A percentile compares a stretch with the other conserved stretches of the same genome.
Evolutionary conservation across 768 basidiomycete genomes (phyloP).

Genomic region (Heimioporus sp.): DNA sequence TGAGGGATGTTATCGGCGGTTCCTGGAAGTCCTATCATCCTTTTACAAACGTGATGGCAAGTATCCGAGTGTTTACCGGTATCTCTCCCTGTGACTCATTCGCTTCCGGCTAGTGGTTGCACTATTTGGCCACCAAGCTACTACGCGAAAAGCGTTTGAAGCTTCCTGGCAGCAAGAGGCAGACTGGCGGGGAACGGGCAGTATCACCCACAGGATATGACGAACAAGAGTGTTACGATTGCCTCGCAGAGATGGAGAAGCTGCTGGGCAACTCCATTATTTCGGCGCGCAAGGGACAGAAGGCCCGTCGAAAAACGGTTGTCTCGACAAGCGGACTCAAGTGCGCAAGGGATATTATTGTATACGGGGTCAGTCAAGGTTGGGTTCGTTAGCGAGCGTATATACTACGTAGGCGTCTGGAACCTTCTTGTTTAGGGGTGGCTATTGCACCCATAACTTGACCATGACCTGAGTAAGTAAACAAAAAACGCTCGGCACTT

Average conservation of each 20-base stretch:
- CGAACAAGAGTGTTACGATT: slow-evolving; percentile 69
- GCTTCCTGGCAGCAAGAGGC: slow-evolving; percentile 45
- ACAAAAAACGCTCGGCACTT: slow-evolving; percentile 2
- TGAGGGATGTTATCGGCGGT: slow-evolving; percentile 59
- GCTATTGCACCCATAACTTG: too few species aligned
- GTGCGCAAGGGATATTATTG: slow-evolving; percentile 62
- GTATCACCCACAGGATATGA: slow-evolving; percentile 41
- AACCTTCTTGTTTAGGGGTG: too few species aligned
- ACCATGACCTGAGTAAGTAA: not conserved
- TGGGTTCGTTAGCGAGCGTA: slow-evolving; percentile 47
- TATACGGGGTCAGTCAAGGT: slow-evolving; percentile 55
- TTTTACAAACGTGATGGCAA: slow-evolving; percentile 87
- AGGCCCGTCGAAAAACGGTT: slow-evolving; percentile 36
- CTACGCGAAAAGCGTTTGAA: slow-evolving; percentile 68
- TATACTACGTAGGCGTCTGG: not conserved
- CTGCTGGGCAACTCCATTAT: slow-evolving; percentile 51
- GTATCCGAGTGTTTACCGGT: slow-evolving; percentile 19
- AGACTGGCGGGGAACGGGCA: slow-evolving; percentile 17
- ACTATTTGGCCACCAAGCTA: slow-evolving; percentile 77
- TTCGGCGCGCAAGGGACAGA: slow-evolving; percentile 31
- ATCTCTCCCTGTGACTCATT: slow-evolving; percentile 9
- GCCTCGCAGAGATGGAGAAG: slow-evolving; percentile 62
- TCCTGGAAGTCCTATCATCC: slow-evolving; percentile 80
- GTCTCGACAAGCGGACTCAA: slow-evolving; percentile 14
- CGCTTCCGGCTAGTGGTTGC: slow-evolving; percentile 71